A percentile compares a stretch with the other conserved stretches of the same genome.
Evolutionary conservation across 768 basidiomycete genomes (phyloP).

Genomic region (Rhodotorula diobovata): DNA sequence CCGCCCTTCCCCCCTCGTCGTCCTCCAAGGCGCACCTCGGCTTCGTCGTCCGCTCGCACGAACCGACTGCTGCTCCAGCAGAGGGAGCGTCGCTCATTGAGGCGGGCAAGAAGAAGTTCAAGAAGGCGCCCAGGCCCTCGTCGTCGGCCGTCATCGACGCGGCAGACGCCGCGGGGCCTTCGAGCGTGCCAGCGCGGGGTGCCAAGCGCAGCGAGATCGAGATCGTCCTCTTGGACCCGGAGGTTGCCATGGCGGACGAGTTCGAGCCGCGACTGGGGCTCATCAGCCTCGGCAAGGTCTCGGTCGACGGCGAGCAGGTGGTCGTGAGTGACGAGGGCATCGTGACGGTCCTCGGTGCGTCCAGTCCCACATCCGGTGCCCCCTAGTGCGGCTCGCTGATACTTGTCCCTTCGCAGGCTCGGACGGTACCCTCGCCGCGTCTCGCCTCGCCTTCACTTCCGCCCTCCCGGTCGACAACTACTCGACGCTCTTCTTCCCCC

Average conservation of each 20-base stretch:
- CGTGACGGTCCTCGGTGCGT: constrained; percentile 27
- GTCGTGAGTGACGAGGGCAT: constrained; percentile 37
- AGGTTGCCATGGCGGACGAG: constrained; percentile 14
- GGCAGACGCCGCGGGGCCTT: background rate
- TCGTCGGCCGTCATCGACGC: constrained; percentile 28
- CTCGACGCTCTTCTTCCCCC: constrained; percentile 14
- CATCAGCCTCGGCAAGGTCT: constrained; percentile 24
- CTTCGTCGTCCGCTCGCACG: constrained; percentile 23
- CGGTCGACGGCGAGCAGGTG: constrained; percentile 24
- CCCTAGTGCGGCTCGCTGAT: background rate
- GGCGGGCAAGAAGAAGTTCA: constrained; percentile 38
- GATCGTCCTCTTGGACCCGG: constrained; percentile 26
- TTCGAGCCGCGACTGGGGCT: constrained; percentile 12
- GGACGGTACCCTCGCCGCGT: constrained; percentile 22
- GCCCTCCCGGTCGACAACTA: background rate
- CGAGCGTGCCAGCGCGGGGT: background rate
- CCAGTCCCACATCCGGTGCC: background rate
- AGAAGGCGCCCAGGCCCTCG: constrained; percentile 29
- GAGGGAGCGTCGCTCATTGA: constrained; percentile 10
- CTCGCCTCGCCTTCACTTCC: constrained; percentile 16
- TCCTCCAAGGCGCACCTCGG: constrained; percentile 24
- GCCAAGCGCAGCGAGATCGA: constrained; percentile 23
- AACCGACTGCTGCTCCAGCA: accelerated
- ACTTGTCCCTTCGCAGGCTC: background rate
- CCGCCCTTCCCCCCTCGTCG: constrained; percentile 23